A percentile compares a stretch with the other conserved stretches of the same genome.
Evolutionary conservation across 768 basidiomycete genomes (phyloP).

Genomic region (Grammothele lineata): DNA sequence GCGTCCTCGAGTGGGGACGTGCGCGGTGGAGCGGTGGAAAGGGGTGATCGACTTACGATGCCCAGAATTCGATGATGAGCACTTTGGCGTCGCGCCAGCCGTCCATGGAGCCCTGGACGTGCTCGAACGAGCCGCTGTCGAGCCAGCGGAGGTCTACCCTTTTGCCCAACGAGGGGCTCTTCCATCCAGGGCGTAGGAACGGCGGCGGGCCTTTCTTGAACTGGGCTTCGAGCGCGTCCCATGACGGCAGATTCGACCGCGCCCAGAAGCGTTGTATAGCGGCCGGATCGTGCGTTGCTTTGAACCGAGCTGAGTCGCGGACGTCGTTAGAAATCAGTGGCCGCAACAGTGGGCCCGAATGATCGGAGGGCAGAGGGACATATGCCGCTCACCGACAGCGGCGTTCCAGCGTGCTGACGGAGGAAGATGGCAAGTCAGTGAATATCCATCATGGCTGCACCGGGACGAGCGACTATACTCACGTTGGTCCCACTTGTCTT

Average conservation of each 20-base stretch:
- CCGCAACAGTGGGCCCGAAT: too few relatives aligned
- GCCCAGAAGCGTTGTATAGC: conserved; percentile 23
- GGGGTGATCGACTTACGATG: conserved; percentile 21
- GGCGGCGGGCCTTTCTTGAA: conserved; percentile 26
- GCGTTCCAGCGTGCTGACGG: conserved; percentile 17
- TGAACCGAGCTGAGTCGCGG: conserved; percentile 21
- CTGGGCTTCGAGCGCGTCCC: conserved; percentile 25
- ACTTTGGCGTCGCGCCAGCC: conserved; percentile 24
- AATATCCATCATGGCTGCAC: not conserved
- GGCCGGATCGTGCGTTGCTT: conserved; percentile 20
- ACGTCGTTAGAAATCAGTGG: too few relatives aligned
- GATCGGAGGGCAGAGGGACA: too few relatives aligned
- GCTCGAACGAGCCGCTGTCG: conserved; percentile 23
- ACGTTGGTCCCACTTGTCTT: conserved; percentile 28
- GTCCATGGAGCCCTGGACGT: conserved; percentile 22
- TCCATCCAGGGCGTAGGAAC: conserved; percentile 29
- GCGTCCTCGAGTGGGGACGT: too few relatives aligned
- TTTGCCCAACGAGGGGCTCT: conserved; percentile 25
- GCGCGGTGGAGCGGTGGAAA: too few relatives aligned
- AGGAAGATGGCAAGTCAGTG: not conserved
- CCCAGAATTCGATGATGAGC: conserved; percentile 29
- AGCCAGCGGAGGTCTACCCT: conserved; percentile 25
- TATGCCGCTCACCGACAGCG: conserved; percentile 22
- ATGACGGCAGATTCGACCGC: conserved; percentile 21
- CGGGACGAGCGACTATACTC: not conserved